These are phyloP conservation scores for Chaetomidium leptoderma DNA, from an alignment of 495 filamentous ascomycete genomes.

Conservation along the genomic window DNA sequence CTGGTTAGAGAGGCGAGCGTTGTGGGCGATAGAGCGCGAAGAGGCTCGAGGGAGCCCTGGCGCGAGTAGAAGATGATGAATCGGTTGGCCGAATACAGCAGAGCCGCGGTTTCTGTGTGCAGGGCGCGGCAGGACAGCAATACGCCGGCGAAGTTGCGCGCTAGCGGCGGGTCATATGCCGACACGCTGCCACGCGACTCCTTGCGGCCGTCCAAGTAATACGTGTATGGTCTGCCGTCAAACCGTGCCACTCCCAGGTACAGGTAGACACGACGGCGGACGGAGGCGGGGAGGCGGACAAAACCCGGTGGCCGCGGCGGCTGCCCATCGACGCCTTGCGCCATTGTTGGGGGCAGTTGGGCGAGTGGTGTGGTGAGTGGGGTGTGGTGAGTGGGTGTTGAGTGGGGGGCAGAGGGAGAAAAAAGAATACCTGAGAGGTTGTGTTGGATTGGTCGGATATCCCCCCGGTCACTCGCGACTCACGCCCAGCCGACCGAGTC, in stretches of 20 bases:
- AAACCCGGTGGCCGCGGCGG: neutral
- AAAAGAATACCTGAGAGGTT: too few relatives aligned
- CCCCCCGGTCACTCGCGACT: too few relatives aligned
- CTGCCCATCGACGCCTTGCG: neutral
- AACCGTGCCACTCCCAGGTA: neutral
- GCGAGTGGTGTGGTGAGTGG: too few relatives aligned
- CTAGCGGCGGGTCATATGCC: neutral
- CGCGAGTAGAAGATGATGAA: neutral
- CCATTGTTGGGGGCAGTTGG: neutral
- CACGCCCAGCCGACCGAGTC: too few relatives aligned
- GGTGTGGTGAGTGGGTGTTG: too few relatives aligned
- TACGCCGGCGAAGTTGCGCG: neutral
- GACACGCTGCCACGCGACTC: neutral
- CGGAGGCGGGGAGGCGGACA: neutral
- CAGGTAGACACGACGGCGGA: neutral
- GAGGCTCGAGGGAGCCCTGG: neutral
- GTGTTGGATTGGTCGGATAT: too few relatives aligned
- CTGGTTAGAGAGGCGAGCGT: neutral
- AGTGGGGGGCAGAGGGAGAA: too few relatives aligned
- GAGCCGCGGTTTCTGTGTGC: neutral
- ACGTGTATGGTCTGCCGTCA: neutral
- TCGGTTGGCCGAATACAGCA: neutral
- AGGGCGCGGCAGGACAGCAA: neutral
- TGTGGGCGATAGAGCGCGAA: neutral
- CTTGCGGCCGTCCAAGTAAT: neutral